These are phyloP conservation scores for Starmera caribaea DNA, from an alignment of 805 yeast species.

Conservation along the genomic window DNA sequence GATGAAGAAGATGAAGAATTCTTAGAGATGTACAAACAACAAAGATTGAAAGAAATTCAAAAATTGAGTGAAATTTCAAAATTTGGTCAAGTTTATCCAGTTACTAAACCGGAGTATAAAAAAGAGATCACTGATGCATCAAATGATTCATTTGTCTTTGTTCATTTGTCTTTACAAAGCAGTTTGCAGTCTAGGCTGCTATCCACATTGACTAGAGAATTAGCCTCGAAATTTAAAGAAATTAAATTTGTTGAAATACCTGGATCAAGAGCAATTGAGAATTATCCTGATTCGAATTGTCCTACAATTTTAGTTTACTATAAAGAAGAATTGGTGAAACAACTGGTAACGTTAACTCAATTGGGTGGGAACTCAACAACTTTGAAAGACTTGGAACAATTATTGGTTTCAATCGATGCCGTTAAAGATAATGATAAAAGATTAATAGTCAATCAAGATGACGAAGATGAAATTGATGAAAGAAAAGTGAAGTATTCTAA, in stretches of 20 bases:
- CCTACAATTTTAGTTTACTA: constrained; percentile 85
- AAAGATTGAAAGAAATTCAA: constrained; percentile 67
- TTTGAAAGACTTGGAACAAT: constrained; percentile 59
- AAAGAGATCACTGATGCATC: constrained; percentile 81
- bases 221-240: constrained; percentile 67
- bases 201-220: constrained; percentile 40
- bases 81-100: constrained; percentile 70
- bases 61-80: constrained; percentile 43
- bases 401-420: constrained; percentile 59
- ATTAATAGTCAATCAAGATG: constrained; percentile 48
- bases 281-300: constrained; percentile 82
- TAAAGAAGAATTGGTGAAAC: constrained; percentile 70
- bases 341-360: constrained; percentile 68
- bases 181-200: constrained; percentile 67
- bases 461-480: constrained; percentile 49
- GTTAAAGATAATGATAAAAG: constrained; percentile 61
- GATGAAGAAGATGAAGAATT: constrained; percentile 94
- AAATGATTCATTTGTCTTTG: constrained; percentile 51
- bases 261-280: constrained; percentile 85
- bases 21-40: constrained; percentile 62
- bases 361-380: constrained; percentile 79
- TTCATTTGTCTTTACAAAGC: constrained; percentile 66
- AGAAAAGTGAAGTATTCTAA: constrained; percentile 44
- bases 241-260: constrained; percentile 87
- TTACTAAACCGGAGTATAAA: constrained; percentile 83